These are phyloP conservation scores for Cryptosporidium parvum DNA, from an alignment of 169 alveolate species.

Conservation along the genomic window DNA sequence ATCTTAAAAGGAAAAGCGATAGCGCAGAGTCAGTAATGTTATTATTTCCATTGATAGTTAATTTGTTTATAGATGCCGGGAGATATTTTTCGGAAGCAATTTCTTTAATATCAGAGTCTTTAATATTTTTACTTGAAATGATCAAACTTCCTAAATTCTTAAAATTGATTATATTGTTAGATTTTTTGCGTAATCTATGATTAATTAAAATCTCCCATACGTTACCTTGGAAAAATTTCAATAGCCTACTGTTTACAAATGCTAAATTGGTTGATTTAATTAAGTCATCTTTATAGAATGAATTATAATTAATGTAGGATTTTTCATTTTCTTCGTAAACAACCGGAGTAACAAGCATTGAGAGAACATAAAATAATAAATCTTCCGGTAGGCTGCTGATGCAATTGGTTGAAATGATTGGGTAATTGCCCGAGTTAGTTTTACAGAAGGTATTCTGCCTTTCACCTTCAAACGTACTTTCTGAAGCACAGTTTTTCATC, in stretches of 20 bases:
- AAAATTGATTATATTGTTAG: background rate
- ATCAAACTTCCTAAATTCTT: conserved; percentile 32
- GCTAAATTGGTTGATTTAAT: conserved; percentile 40
- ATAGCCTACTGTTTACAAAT: background rate
- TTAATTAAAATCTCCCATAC: conserved; percentile 40
- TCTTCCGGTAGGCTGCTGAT: conserved; percentile 43
- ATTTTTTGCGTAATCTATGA: background rate
- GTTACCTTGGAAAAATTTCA: background rate
- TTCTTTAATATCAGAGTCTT: conserved; percentile 22
- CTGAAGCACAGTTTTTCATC: background rate
- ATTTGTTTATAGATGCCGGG: background rate
- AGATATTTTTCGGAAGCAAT: conserved; percentile 4
- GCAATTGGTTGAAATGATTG: background rate
- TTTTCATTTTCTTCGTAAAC: background rate
- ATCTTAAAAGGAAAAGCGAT: conserved; percentile 16
- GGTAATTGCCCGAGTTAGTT: background rate
- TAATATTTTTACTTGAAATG: background rate
- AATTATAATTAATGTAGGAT: background rate
- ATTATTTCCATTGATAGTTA: background rate
- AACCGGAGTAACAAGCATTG: conserved; percentile 33
- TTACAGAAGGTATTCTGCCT: background rate
- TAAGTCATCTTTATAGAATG: conserved; percentile 36
- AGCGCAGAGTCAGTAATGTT: conserved; percentile 11
- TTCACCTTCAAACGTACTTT: background rate
- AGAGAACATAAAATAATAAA: conserved; percentile 32